Evolutionary conservation across 306 rosid species (phyloP).

Genomic region (Albizia julibrissin): DNA sequence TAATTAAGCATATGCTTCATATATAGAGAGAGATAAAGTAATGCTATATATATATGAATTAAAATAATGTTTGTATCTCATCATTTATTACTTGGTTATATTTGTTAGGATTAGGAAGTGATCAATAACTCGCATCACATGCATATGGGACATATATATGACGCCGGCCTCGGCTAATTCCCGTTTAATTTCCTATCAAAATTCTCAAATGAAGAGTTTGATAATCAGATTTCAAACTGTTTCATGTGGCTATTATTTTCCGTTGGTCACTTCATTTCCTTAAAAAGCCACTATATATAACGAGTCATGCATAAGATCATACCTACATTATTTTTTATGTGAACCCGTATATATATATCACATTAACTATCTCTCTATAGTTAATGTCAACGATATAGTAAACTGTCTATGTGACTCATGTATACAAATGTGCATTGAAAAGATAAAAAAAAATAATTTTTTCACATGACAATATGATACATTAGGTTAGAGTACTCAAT

Average conservation of each 20-base stretch:
- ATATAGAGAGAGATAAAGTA: too few species aligned
- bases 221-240: not conserved
- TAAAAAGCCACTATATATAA: not conserved
- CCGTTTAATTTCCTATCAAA: not conserved
- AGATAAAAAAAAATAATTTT: too few species aligned
- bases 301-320: not conserved
- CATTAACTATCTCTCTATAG: not conserved
- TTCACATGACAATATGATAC: not conserved
- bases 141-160: too few species aligned
- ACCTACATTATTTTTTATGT: too few species aligned
- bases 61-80: not conserved
- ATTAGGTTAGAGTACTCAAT: not conserved
- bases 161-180: not conserved
- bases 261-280: not conserved
- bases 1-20: not conserved
- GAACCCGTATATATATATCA: too few species aligned
- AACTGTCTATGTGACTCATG: not conserved
- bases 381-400: too few species aligned
- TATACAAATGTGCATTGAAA: not conserved
- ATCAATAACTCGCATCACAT: too few species aligned
- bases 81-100: not conserved
- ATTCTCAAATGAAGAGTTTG: not conserved
- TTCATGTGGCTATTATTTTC: not conserved
- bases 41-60: not conserved
- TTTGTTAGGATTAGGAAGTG: too few species aligned